Evolutionary conservation across 148 eudicot genomes (phyloP).

Genomic region (Rhododendron mucronatum): DNA sequence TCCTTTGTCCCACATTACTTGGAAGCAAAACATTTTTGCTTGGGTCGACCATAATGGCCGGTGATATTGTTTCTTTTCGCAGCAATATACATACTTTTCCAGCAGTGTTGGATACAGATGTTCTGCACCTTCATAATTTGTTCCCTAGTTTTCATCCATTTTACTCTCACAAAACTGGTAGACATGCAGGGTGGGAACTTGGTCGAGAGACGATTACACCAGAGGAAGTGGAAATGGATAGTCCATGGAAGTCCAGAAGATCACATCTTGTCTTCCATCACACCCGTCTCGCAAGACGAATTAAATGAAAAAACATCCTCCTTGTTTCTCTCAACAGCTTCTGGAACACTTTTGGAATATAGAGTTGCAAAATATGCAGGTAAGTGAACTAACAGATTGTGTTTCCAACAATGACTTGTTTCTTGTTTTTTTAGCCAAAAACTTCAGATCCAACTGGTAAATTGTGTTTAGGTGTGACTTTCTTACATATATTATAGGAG

Average conservation of each 20-base stretch:
- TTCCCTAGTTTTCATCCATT: background rate
- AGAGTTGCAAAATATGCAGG: constrained; percentile 49
- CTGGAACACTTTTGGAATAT: constrained; percentile 63
- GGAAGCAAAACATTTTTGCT: background rate
- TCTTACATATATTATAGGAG: background rate
- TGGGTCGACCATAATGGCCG: background rate
- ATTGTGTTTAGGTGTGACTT: background rate
- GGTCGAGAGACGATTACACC: constrained; percentile 65
- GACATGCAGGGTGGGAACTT: constrained; percentile 53
- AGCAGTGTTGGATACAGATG: background rate
- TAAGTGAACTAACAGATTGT: constrained; percentile 2
- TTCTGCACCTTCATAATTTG: background rate
- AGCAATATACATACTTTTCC: background rate
- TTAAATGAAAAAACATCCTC: constrained; percentile 37
- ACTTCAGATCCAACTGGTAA: background rate
- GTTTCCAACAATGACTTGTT: background rate
- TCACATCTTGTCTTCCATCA: constrained; percentile 57
- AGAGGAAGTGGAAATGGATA: constrained; percentile 87
- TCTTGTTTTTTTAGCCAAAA: background rate
- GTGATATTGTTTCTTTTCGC: background rate
- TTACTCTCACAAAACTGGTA: constrained; percentile 1
- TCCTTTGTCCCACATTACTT: background rate
- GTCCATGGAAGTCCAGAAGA: constrained; percentile 47
- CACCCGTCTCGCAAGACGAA: constrained; percentile 40
- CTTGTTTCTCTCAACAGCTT: constrained; percentile 54